phyloP scores from a whole-genome alignment of 192 early-diverging fungal genomes.

The Coemansia sp. region DNA sequence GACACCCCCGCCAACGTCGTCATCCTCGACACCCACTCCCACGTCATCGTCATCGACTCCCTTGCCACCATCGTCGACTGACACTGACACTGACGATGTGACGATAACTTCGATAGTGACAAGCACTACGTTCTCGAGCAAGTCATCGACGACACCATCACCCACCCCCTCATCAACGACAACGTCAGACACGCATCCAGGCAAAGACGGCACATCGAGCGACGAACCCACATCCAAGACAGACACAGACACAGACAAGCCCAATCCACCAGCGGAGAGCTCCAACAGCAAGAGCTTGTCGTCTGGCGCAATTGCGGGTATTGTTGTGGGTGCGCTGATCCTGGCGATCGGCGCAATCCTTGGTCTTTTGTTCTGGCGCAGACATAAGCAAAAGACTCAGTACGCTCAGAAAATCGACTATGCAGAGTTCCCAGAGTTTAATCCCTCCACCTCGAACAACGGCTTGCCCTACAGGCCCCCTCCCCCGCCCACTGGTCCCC shows the following conservation, averaged over 20 bases:
- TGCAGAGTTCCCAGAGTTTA: constrained; percentile 45
- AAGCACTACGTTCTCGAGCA: background rate
- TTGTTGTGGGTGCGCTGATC: constrained; percentile 26
- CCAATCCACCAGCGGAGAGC: background rate
- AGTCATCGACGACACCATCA: background rate
- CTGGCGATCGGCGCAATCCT: constrained; percentile 7
- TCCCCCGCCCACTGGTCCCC: background rate
- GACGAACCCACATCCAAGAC: background rate
- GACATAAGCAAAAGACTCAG: constrained; percentile 37
- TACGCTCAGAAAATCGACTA: constrained; percentile 38
- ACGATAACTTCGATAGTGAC: background rate
- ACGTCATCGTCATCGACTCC: background rate
- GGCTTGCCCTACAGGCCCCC: background rate
- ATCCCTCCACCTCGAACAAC: constrained; percentile 28
- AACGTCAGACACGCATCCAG: background rate
- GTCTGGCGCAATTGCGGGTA: constrained; percentile 36
- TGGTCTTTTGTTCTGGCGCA: constrained; percentile 44
- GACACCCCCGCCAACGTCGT: background rate
- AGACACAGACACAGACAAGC: background rate
- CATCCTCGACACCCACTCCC: background rate
- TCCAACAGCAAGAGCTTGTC: constrained; percentile 5
- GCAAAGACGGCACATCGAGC: background rate
- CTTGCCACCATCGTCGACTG: background rate
- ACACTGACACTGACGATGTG: background rate
- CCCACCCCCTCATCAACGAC: background rate